Base-by-base conservation (phyloP, 2,329 filamentous ascomycete genomes). In the Cordyceps fumosorosea region DNA sequence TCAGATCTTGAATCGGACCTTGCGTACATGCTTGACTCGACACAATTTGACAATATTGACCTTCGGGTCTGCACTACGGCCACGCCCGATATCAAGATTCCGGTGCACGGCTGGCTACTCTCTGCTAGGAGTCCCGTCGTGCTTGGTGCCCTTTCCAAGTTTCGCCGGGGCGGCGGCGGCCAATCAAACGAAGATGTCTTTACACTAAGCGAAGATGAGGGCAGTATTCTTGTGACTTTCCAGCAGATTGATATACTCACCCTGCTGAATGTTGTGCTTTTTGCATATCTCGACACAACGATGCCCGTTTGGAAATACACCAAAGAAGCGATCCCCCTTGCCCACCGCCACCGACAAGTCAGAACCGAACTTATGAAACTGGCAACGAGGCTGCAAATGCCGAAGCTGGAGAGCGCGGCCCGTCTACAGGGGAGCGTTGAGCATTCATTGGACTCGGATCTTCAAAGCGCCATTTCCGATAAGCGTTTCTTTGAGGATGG, bases 271-370 rank as follows among this genome's bases (percentile, higher is more conserved):
- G 68, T 98, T 11, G 84, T 89, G 1, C 78, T 93, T 11, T 97
- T 91, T 69, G 71, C 89, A 8, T 98, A 98, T 72, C 88, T 87
- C 6, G 95, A 98, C 70, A 80, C 79, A 4, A 77, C 93, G 18
- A 81, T 96, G 37, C 91, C 95, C 63, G 89, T 93, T 20, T 98
- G 95, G 95, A 90, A 93, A 66, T 87, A 89, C 65, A 88, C 88
- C 5, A 84, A 83, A 7, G 83, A 87, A 65, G 83, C 85, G 22
- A 84, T 87, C 3, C 77, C 84, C 12, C 78, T 88, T 71, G 88
- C 90, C 0, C 82, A 84, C 67, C 83, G 89, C 47, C 96, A 91
- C 72, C 89, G 92, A 26, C 87, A 93, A 69, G 82, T 96, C 20
- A 87, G 93, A 22, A 82, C 80, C 0, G 93, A 98, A 70, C 77